Percentiles rank a stretch among this genome's conserved stretches.
These are phyloP conservation scores for Syncephalis plumigaleata DNA, from an alignment of 371 early-diverging fungal genomes.

Conservation along the genomic window DNA sequence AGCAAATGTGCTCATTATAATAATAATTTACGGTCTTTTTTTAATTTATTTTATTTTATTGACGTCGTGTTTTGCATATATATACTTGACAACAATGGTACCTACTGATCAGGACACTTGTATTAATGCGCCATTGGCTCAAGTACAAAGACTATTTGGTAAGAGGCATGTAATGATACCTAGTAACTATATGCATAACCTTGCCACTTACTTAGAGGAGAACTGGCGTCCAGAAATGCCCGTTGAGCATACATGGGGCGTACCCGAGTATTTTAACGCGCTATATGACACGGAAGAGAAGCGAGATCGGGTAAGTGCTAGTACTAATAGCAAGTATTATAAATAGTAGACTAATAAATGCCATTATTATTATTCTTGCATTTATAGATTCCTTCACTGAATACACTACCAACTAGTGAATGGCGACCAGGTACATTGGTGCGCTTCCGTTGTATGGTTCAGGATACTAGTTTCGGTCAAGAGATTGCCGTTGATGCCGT, in stretches of 20 bases:
- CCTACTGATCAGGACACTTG: too few relatives aligned
- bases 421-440: constrained; percentile 28
- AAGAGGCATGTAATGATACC: neutral
- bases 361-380: too few relatives aligned
- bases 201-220: too few relatives aligned
- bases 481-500: constrained; percentile 32
- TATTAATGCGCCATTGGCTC: too few relatives aligned
- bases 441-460: constrained; percentile 46
- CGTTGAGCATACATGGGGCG: constrained; percentile 4
- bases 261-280: constrained; percentile 9
- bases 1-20: too few relatives aligned
- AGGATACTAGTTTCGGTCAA: constrained; percentile 41
- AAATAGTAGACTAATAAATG: too few relatives aligned
- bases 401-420: constrained; percentile 15
- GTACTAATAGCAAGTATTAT: neutral
- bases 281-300: constrained; percentile 13
- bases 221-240: too few relatives aligned
- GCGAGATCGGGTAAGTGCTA: constrained; percentile 7
- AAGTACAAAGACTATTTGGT: neutral
- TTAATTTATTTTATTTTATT: too few relatives aligned
- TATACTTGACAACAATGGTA: too few relatives aligned
- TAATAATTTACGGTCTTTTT: too few relatives aligned
- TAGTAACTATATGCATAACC: neutral
- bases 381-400: constrained; percentile 27
- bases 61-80: too few relatives aligned